Evolutionary conservation across 371 early-diverging fungal genomes (phyloP).

Genomic region (Lichtheimia ramosa): DNA sequence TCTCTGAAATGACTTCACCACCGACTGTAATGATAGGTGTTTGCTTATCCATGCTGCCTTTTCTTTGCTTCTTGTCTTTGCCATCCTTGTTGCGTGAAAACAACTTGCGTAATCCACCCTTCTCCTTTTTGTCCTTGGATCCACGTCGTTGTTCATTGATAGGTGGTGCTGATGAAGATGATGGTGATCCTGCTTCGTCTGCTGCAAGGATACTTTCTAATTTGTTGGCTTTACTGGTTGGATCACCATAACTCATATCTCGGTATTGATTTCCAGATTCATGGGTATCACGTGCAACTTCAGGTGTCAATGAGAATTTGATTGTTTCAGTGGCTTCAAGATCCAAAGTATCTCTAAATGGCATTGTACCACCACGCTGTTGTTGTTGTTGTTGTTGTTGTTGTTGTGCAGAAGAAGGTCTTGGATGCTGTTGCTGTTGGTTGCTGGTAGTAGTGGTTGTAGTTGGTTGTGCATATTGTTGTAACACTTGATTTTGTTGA

Average conservation of each 20-base stretch:
- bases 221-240: slow-evolving; percentile 22
- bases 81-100: slow-evolving; percentile 35
- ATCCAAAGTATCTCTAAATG: slow-evolving; percentile 16
- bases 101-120: slow-evolving; percentile 39
- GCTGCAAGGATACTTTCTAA: slow-evolving; percentile 22
- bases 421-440: slow-evolving; percentile 7
- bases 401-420: not conserved
- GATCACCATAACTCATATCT: not conserved
- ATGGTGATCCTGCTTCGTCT: not conserved
- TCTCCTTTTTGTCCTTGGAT: slow-evolving; percentile 33
- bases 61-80: slow-evolving; percentile 27
- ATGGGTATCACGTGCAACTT: slow-evolving; percentile 36
- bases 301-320: slow-evolving; percentile 49
- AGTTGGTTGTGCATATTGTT: slow-evolving; percentile 5
- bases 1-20: slow-evolving; percentile 23
- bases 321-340: slow-evolving; percentile 42
- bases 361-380: slow-evolving; percentile 4
- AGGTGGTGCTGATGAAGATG: not conserved
- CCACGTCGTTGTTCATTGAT: slow-evolving; percentile 1
- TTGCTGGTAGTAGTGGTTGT: not conserved
- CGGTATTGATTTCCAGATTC: not conserved
- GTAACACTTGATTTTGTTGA: slow-evolving; percentile 6
- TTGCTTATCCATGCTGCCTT: slow-evolving; percentile 17
- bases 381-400: slow-evolving; percentile 11
- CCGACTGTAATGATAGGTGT: not conserved